These are phyloP conservation scores for Quercus berberidifolia DNA, from an alignment of 306 rosid species.

Conservation along the genomic window DNA sequence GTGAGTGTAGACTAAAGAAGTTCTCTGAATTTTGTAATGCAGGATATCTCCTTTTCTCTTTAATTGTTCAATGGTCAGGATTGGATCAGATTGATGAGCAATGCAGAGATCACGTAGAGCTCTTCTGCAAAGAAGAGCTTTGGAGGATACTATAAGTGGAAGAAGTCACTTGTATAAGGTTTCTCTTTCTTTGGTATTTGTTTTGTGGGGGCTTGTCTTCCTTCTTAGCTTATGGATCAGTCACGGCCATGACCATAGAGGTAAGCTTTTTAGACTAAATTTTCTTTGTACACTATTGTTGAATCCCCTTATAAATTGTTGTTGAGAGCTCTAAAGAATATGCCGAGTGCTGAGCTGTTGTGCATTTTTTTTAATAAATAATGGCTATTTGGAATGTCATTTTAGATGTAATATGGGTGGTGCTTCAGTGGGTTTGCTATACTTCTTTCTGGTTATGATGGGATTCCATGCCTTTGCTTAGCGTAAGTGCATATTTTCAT, in stretches of 20 bases:
- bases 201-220: slow-evolving; percentile 67
- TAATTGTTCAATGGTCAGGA: slow-evolving; percentile 1
- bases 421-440: not conserved
- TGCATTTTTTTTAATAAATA: not conserved
- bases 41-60: slow-evolving; percentile 27
- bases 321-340: not conserved
- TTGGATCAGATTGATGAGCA: slow-evolving; percentile 55
- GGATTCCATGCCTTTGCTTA: not conserved
- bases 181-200: slow-evolving; percentile 69
- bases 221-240: slow-evolving; percentile 76
- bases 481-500: not conserved
- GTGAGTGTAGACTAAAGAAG: slow-evolving; percentile 20
- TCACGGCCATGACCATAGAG: slow-evolving; percentile 60
- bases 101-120: slow-evolving; percentile 86
- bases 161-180: slow-evolving; percentile 52
- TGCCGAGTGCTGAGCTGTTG: not conserved
- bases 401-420: not conserved
- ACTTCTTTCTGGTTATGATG: not conserved
- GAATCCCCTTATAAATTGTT: not conserved
- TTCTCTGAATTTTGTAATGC: slow-evolving; percentile 21
- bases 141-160: slow-evolving; percentile 42
- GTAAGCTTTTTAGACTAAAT: slow-evolving; percentile 25
- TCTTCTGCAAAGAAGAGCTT: slow-evolving; percentile 67
- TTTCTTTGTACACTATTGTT: not conserved
- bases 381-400: not conserved